Base-by-base conservation (phyloP, 2,329 filamentous ascomycete genomes). In the Fusarium begoniae region DNA sequence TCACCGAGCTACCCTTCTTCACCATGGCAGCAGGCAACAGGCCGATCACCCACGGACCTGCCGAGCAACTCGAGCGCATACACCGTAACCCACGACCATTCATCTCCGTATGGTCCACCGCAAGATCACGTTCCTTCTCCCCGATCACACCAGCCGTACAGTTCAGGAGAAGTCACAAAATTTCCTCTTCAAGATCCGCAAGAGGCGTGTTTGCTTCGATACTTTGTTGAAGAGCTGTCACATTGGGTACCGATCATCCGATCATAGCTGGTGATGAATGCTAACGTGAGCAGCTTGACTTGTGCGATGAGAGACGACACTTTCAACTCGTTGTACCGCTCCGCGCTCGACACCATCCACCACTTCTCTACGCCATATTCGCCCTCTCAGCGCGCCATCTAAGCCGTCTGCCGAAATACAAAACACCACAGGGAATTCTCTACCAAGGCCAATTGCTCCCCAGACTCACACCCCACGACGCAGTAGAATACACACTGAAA, bases 361-460 rank as follows among this genome's bases (percentile, higher is more conserved):
- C 82, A 11, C 73, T 84, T 2, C 79, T 84, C n/a, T 80, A 84
- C 53, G 81, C 83, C 38, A 81, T 84, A n/a, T 83, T 84, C 56
- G 83, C 83, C 3, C 79, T 84, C 2, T 82, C 83, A 9, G 81
- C 83, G 1, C 82, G 83, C 9, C 83, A 84, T 63, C 72, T 84
- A 7, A 82, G 80, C 20, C 82, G 83, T 3, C 69, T 84, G 4
- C 83, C 83, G 1, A 80, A 82, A 48, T 84, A 81, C 74, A 82
- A 79, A 62, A 82, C 83, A 6, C 62, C 78, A 5, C 73, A 69
- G 6, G 82, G 83, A 2, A 80, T 84, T 18, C 44, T 81, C 2
- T 84, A 84, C 61, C 81, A 83, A 38, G 82, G 82, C 1, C 82
- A 84, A 43, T 77, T 82, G 0, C 78, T 84, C 0, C 78, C 81